Evolutionary conservation across 345 rosid species (phyloP).

Genomic region (Salix koriyanagi): DNA sequence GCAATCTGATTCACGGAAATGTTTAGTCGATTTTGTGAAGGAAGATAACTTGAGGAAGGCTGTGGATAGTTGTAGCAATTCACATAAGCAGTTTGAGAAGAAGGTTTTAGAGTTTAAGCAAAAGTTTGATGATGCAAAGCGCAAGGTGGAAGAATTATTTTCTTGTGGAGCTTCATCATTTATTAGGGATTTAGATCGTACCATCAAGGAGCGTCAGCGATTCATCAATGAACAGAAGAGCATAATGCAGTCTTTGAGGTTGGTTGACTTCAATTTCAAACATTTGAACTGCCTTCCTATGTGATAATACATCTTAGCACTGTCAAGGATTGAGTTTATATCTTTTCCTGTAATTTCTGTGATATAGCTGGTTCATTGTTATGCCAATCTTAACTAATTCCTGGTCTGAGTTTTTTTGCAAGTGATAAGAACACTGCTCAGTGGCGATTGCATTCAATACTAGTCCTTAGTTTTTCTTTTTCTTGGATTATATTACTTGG

Average conservation of each 20-base stretch:
- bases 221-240: constrained; percentile 73
- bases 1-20: constrained; percentile 49
- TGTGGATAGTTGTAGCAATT: constrained; percentile 58
- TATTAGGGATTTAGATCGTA: constrained; percentile 51
- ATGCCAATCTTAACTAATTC: not conserved
- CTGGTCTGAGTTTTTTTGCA: not conserved
- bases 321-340: not conserved
- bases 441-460: not conserved
- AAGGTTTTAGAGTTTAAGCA: constrained; percentile 80
- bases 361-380: not conserved
- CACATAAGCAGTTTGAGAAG: constrained; percentile 85
- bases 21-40: constrained; percentile 78
- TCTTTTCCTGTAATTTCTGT: not conserved
- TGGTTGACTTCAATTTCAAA: constrained; percentile 21
- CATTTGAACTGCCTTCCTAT: not conserved
- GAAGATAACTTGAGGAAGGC: constrained; percentile 77
- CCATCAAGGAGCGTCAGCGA: constrained; percentile 61
- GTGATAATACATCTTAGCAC: not conserved
- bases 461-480: not conserved
- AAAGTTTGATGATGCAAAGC: constrained; percentile 67
- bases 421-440: not conserved
- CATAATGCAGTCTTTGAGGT: constrained; percentile 97
- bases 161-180: constrained; percentile 46
- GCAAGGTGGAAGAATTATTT: constrained; percentile 70
- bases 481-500: not conserved